Base-by-base conservation (phyloP, 2,329 filamentous ascomycete genomes). In the Hirsutella minnesotensis region DNA sequence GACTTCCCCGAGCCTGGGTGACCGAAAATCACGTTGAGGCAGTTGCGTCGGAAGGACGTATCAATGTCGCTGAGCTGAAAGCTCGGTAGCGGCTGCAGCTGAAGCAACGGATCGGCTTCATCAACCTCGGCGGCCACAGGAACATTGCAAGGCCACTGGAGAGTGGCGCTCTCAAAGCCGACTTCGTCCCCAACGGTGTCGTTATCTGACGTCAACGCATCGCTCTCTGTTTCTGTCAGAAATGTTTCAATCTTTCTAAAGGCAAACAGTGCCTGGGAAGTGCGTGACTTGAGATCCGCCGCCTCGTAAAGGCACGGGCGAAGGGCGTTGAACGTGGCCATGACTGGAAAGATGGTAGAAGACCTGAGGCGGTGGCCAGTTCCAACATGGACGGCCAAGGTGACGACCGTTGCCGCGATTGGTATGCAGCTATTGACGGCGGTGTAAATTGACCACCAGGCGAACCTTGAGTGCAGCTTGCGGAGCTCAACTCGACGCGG, bases 1-100 rank as follows among this genome's bases (percentile, higher is more conserved):
- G 76, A 83, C 61, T 86, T 86, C 4, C 83, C 83, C 10, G 76
- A 75, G 0, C 83, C 83, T 0, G 81, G 86, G 51, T 76, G 76
- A 1, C 83, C 83, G 9, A 79, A 80, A 18, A 86, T 73, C 9
- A 85, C 71, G 29, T 74, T 83, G 5, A 87, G 60, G 48, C 81
- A 75, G 20, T 73, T 71, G 10, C 65, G 59, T 2, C 86, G 67
- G 49, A 82, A 66, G 21, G 85, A 69, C 0, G 82, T 81, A 18
- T 75, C 78, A 16, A 78, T 68, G 31, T 83, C 73, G 77, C 78
- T 81, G 52, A 79, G 78, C 24, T 65, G 68, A 35, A 80, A 64
- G 16, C 81, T 64, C 19, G 67, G 64, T 4, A 13, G 21, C 18
- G 30, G 10, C 7, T 34, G 16, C 19, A 33, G 9, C 2, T 9